phyloP scores from a whole-genome alignment of 2,329 filamentous ascomycete species.

The Setomelanomma holmii region DNA sequence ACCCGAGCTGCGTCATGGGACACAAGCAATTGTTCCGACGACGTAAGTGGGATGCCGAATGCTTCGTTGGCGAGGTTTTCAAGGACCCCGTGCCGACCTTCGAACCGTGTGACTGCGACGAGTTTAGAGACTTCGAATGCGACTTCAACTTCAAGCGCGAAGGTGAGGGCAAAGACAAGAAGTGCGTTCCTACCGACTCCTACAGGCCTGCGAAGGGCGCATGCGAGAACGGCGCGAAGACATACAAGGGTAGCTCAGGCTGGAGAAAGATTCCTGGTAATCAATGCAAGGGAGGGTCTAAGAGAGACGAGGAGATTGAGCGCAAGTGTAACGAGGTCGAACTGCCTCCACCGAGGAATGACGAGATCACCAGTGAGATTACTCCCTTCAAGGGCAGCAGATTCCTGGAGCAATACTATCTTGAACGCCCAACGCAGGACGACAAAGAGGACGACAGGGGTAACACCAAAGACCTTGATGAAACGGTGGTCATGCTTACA shows the following conservation, averaged over 20 bases:
- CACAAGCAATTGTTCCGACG: slow-evolving; percentile 87
- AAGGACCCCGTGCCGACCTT: slow-evolving; percentile 75
- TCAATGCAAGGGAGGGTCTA: slow-evolving; percentile 53
- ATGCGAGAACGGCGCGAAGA: slow-evolving; percentile 75
- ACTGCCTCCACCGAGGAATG: slow-evolving; percentile 64
- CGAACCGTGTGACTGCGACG: slow-evolving; percentile 80
- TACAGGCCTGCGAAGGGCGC: slow-evolving; percentile 72
- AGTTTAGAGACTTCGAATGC: slow-evolving; percentile 85
- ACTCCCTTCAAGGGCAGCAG: slow-evolving; percentile 67
- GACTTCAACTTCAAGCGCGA: slow-evolving; percentile 83
- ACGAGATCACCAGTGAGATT: slow-evolving; percentile 69
- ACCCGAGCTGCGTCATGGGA: slow-evolving; percentile 92
- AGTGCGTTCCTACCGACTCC: slow-evolving; percentile 71
- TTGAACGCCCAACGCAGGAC: slow-evolving; percentile 70
- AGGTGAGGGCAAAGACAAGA: slow-evolving; percentile 59
- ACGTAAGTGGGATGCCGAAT: slow-evolving; percentile 85
- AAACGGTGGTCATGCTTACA: slow-evolving; percentile 72
- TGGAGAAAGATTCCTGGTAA: slow-evolving; percentile 84
- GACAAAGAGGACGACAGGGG: slow-evolving; percentile 81
- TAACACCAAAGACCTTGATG: slow-evolving; percentile 64
- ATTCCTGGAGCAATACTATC: slow-evolving; percentile 71
- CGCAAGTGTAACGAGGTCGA: slow-evolving; percentile 72
- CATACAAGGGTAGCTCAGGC: slow-evolving; percentile 84
- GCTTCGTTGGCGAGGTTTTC: slow-evolving; percentile 87
- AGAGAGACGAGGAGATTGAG: slow-evolving; percentile 64